Percentiles rank a stretch among this genome's conserved stretches.
These are phyloP conservation scores for Arthroderma sp. DNA, from an alignment of 2,329 filamentous ascomycete genomes.

Conservation along the genomic window DNA sequence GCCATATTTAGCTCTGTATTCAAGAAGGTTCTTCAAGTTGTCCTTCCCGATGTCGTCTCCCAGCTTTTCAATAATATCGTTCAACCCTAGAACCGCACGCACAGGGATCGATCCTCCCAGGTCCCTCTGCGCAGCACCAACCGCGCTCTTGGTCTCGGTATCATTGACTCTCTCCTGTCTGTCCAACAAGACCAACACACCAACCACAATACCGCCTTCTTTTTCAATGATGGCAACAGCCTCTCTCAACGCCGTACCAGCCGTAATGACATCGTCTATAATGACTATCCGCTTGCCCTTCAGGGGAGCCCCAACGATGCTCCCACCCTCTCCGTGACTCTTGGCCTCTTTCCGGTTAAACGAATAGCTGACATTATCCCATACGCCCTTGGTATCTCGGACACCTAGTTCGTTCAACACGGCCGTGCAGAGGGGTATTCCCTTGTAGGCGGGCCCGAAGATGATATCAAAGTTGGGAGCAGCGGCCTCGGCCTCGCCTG, in stretches of 20 bases:
- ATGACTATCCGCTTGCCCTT: constrained; percentile 79
- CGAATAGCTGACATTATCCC: constrained; percentile 62
- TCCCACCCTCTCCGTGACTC: constrained; percentile 87
- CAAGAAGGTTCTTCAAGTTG: constrained; percentile 56
- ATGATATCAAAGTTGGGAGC: constrained; percentile 62
- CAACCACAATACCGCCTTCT: constrained; percentile 73
- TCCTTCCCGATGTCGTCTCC: constrained; percentile 49
- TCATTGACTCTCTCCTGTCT: constrained; percentile 53
- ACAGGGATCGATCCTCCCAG: constrained; percentile 61
- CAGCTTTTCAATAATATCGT: constrained; percentile 66
- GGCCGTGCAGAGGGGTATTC: constrained; percentile 75
- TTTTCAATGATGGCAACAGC: constrained; percentile 78
- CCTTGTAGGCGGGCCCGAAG: constrained; percentile 94
- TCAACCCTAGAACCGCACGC: constrained; percentile 61
- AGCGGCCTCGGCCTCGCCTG: constrained; percentile 23
- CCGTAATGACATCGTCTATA: constrained; percentile 93
- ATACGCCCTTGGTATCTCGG: constrained; percentile 50
- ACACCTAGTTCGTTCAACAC: constrained; percentile 64
- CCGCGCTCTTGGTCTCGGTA: constrained; percentile 57
- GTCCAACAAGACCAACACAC: constrained; percentile 79
- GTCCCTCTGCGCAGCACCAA: constrained; percentile 74
- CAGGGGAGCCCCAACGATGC: constrained; percentile 76
- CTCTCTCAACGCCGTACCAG: constrained; percentile 85
- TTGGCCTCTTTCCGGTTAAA: constrained; percentile 97
- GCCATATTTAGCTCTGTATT: constrained; percentile 49